Evolutionary conservation across 2,329 filamentous ascomycete species (phyloP), one percentile per base, ranked within the genome.

Genomic region (Pyrenochaeta sp.): DNA sequence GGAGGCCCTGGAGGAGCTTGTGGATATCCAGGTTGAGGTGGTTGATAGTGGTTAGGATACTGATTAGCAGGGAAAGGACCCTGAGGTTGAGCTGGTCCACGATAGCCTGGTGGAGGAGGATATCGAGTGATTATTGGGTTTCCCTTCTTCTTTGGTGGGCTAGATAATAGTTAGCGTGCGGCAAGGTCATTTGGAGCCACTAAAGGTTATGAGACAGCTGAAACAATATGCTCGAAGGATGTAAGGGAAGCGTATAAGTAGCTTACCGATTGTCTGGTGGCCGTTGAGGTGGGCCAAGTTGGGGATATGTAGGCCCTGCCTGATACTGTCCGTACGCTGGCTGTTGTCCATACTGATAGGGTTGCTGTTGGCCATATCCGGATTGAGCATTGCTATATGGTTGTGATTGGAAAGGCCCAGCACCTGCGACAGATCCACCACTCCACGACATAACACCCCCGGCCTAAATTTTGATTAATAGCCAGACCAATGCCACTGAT

Each of bases 91-190:
- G 68, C 67, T 42, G 73, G 74, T 37, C 73, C 72, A 49, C 70
- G 75, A 60, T 82, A 83, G 13, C 80, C 80, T n/a, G 80, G 80
- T 30, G 81, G 82, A 42, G 81, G 81, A 48, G 81, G 79, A 70
- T 83, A 83, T 32, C 79, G 74, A 7, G 81, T 84, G 59, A 83
- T 82, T 63, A 83, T 75, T 6, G 80, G 79, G 58, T 82, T 81
- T 22, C 79, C 76, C 60, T 81, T 83, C 54, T 78, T 80, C 67
- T 83, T 84, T 2, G 69, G 69, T 13, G 69, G 68, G 34, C 74
- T 77, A 46, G 37, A 43, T 36, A 30, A 22, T 27, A 34, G 60
- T 73, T 46, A 73, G 69, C 52, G 65, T 22, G 56, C 32, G 42
- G 25, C 32, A 37, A n/a, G 25, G 30, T 42, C 34, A 5, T 7